Base-by-base conservation (phyloP, 129 eudicot species). In the Arctium lappa region DNA sequence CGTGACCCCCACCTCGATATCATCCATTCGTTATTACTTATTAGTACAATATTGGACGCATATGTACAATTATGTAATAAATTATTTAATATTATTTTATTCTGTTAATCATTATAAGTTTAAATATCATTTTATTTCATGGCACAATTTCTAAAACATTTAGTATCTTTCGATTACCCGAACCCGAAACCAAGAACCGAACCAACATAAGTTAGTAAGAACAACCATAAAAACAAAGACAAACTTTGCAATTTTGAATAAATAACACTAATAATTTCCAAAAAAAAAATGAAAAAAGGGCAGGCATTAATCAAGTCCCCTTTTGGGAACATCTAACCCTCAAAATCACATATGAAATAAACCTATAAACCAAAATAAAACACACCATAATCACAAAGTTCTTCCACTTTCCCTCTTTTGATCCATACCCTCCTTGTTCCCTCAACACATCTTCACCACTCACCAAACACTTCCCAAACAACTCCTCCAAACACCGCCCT, bases 361-460 rank as follows among this genome's bases (percentile, higher is more conserved):
- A 96, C 92, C 99, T 93, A 81, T 96, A 96, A 80, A 96, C 77
- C 88, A 96, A 84, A 71, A 93, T 96, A 81, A 91, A 93, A 77
- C 95, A 87, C 79, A 93, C 86, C 90, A 94, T 96, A 71, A 96
- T 88, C 79, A 89, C 88, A 87, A 93, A 85, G 87, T 96, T 96
- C 86, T 83, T 93, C 99, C 99, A 93, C 72, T 90, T 86, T 71
- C 90, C 88, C 12, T 90, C 91, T 31, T 86, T 90, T 22, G 27
- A 22, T 10, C 44, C 88, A 32, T 89, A 90, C 74, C 91, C 90
- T 39, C 99, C 99, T 86, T 86, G 90, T 66, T 93, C 99, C 81
- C 76, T 91, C 1, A 96, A 77, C 84, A 96, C 86, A 83, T 93
- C 94, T 77, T 90, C 88, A 72, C 98, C 99, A 27, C 74, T 93